Percentiles rank a stretch among this genome's conserved stretches.
Evolutionary conservation across 441 rosid species (phyloP).

Genomic region (Syzygium malaccense): DNA sequence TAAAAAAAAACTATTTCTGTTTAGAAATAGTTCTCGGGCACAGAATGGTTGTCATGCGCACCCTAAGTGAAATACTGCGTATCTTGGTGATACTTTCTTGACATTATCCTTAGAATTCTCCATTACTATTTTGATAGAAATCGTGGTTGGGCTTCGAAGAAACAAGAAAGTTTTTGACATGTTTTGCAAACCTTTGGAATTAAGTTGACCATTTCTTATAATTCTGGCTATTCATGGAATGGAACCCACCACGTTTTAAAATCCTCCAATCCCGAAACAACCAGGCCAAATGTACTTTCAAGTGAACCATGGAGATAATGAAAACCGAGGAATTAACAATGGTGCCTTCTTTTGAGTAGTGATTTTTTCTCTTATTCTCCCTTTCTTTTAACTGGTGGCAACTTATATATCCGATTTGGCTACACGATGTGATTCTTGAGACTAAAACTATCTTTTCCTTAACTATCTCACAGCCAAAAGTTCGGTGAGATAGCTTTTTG

Average conservation of each 20-base stretch:
- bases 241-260: neutral
- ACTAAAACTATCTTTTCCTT: slow-evolving; percentile 12
- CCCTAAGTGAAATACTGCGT: neutral
- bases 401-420: neutral
- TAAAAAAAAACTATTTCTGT: too few relatives aligned
- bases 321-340: neutral
- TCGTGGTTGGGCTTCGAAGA: neutral
- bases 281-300: neutral
- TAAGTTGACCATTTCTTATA: neutral
- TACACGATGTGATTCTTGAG: neutral
- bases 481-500: slow-evolving; percentile 99
- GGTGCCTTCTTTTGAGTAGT: neutral
- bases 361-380: neutral
- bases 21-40: too few relatives aligned
- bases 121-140: neutral
- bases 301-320: neutral
- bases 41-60: too few relatives aligned
- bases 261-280: neutral
- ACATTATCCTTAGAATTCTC: neutral
- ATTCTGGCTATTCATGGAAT: neutral
- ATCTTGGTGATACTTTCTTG: neutral
- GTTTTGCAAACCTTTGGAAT: neutral
- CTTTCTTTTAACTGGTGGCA: neutral
- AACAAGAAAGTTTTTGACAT: neutral
- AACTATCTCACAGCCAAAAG: slow-evolving; percentile 56